These are phyloP conservation scores for Kodamaea sagamina DNA, from an alignment of 805 yeast genomes.

Conservation along the genomic window DNA sequence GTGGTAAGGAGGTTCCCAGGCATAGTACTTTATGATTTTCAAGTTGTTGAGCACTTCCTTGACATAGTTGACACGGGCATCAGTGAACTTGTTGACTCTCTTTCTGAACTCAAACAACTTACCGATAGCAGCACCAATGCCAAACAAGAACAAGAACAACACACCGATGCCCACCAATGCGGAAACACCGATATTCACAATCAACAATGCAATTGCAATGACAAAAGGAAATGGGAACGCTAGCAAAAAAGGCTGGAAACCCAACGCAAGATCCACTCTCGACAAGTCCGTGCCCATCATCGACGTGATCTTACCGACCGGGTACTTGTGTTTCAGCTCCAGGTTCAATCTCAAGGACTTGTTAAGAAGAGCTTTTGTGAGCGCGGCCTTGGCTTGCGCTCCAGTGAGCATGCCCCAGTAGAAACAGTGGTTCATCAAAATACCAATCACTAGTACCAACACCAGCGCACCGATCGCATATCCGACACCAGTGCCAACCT, in stretches of 20 bases:
- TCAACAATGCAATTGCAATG: conserved; percentile 28
- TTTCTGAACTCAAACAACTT: conserved; percentile 48
- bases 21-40: conserved; percentile 82
- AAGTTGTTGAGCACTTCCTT: conserved; percentile 78
- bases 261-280: conserved; percentile 31
- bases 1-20: conserved; percentile 86
- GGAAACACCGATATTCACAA: conserved; percentile 26
- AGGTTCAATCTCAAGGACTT: conserved; percentile 25
- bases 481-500: conserved; percentile 40
- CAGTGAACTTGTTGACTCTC: conserved; percentile 64
- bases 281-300: conserved; percentile 32
- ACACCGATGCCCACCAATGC: conserved; percentile 31
- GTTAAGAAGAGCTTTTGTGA: conserved; percentile 27
- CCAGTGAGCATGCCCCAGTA: conserved; percentile 28
- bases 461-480: conserved; percentile 41
- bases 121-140: conserved; percentile 50
- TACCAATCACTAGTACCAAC: conserved; percentile 26
- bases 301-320: conserved; percentile 28
- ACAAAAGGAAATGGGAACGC: conserved; percentile 27
- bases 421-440: conserved; percentile 27
- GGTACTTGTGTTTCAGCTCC: conserved; percentile 23
- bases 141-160: conserved; percentile 30
- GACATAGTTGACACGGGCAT: conserved; percentile 70
- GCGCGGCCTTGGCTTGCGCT: conserved; percentile 28
- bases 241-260: conserved; percentile 28